phyloP scores from a whole-genome alignment of 176 grass and related monocot species.

The Lolium rigidum region DNA sequence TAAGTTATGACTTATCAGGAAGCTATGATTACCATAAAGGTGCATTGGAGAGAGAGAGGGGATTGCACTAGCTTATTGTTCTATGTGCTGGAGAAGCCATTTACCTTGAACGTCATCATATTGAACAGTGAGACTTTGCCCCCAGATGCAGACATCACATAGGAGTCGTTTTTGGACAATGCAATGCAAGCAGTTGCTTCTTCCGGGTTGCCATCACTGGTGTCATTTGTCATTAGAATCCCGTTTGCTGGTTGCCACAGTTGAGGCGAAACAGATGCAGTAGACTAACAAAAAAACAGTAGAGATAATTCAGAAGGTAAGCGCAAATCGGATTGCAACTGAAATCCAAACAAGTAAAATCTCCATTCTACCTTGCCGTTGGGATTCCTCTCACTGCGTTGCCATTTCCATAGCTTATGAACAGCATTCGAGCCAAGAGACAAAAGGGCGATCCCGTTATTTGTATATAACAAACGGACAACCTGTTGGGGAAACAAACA shows the following conservation, averaged over 20 bases:
- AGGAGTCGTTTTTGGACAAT: conserved; percentile 97
- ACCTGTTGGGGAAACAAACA: conserved; percentile 64
- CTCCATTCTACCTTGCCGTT: conserved; percentile 73
- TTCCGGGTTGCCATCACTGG: conserved; percentile 85
- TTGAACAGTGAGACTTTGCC: conserved; percentile 99
- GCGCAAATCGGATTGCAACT: conserved; percentile 32
- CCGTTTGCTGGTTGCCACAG: conserved; percentile 97
- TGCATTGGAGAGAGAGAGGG: background rate
- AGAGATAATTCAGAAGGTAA: conserved; percentile 43
- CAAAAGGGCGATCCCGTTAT: conserved; percentile 82
- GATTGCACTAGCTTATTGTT: background rate
- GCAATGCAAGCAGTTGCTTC: conserved; percentile 98
- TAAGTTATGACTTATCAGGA: conserved; percentile 9
- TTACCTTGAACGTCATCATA: conserved; percentile 99
- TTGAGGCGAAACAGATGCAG: conserved; percentile 77
- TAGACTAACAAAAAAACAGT: conserved; percentile 67
- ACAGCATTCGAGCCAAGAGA: conserved; percentile 90
- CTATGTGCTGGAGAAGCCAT: background rate
- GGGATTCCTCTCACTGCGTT: conserved; percentile 86
- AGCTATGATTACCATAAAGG: conserved; percentile 22
- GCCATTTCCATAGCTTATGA: conserved; percentile 99
- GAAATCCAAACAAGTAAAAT: conserved; percentile 30
- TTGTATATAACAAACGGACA: conserved; percentile 91
- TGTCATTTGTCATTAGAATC: conserved; percentile 96
- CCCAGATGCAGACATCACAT: conserved; percentile 99